Conservation (phyloP, 169 alveolate genomes). For the Fabrea salina region DNA sequence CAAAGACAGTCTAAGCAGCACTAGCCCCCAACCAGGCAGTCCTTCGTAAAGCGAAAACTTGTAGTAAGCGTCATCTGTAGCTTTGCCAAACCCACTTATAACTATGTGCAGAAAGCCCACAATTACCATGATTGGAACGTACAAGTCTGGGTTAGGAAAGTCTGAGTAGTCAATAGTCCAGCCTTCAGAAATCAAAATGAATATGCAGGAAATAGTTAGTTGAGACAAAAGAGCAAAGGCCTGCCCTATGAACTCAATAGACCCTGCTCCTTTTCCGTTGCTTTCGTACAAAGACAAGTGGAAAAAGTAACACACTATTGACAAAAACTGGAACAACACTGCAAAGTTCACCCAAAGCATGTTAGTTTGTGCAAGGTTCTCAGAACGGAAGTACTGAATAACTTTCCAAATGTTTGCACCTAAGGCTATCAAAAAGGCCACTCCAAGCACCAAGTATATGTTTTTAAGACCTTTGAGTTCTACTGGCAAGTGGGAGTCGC, state of each 20-base stretch:
- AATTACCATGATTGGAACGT: neutral
- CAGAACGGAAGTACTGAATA: neutral
- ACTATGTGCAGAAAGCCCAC: neutral
- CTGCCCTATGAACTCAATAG: slow-evolving; percentile 8
- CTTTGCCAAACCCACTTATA: neutral
- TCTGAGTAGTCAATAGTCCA: slow-evolving; percentile 27
- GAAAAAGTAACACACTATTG: neutral
- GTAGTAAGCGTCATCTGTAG: neutral
- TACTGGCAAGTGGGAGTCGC: neutral
- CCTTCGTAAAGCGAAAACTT: slow-evolving; percentile 16
- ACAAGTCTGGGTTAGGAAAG: neutral
- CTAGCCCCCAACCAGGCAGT: neutral
- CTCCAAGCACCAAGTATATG: neutral
- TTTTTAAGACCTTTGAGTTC: slow-evolving; percentile 18
- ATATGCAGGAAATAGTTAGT: neutral
- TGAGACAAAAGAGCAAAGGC: neutral
- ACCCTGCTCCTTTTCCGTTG: neutral
- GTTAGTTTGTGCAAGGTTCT: neutral
- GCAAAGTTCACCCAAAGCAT: neutral
- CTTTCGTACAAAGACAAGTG: neutral
- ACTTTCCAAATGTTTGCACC: neutral
- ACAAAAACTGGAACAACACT: neutral
- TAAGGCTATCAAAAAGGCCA: neutral
- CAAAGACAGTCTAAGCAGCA: neutral
- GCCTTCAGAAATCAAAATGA: slow-evolving; percentile 17